These are phyloP conservation scores for Solanum pinnatisectum DNA, from an alignment of 257 asterid species.

Conservation along the genomic window DNA sequence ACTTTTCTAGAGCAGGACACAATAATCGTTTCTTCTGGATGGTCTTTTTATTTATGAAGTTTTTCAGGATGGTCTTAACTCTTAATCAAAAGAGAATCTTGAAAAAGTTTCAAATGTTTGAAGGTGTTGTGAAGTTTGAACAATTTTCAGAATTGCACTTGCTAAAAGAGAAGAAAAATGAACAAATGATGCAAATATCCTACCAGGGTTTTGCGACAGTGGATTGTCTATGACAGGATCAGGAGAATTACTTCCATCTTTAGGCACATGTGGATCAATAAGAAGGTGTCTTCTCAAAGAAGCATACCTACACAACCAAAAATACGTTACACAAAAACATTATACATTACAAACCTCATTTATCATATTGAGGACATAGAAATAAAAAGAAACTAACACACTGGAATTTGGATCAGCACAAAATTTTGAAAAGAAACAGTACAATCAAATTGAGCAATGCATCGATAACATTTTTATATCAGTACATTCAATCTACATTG, in stretches of 20 bases:
- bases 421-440: not conserved
- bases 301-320: conserved; percentile 50
- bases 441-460: not conserved
- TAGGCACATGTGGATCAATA: conserved; percentile 72
- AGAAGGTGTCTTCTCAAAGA: conserved; percentile 80
- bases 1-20: not conserved
- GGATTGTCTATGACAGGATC: conserved; percentile 89
- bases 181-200: not conserved
- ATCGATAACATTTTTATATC: not conserved
- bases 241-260: conserved; percentile 68
- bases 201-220: conserved; percentile 88
- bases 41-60: not conserved
- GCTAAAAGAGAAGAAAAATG: not conserved
- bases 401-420: not conserved
- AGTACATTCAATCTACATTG: not conserved
- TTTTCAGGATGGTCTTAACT: not conserved
- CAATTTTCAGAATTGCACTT: not conserved
- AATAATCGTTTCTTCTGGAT: not conserved
- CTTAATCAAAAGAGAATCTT: not conserved
- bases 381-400: not conserved
- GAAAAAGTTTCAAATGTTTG: not conserved
- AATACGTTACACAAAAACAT: not conserved
- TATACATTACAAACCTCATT: not conserved
- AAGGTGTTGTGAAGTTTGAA: not conserved
- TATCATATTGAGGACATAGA: not conserved